Evolutionary conservation across 306 rosid species (phyloP).

Genomic region (Astragalus membranaceus): DNA sequence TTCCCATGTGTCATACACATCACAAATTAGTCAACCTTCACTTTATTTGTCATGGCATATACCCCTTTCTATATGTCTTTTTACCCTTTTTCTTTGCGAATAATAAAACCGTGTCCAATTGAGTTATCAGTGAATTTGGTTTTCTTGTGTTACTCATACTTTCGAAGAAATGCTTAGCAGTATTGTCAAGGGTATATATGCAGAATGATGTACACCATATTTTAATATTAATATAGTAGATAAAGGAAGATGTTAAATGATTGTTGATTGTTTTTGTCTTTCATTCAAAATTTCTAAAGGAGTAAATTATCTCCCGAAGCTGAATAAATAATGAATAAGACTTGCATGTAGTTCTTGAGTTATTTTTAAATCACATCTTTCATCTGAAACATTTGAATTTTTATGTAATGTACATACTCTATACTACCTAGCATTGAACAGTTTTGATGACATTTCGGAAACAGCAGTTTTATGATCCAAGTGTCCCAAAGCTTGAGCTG

Average conservation of each 20-base stretch:
- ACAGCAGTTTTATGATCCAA: not conserved
- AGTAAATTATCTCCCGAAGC: no score
- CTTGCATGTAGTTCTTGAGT: not conserved
- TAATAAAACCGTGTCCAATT: not conserved
- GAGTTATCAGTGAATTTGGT: conserved; percentile 7
- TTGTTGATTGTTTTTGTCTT: not conserved
- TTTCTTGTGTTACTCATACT: not conserved
- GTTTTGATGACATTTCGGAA: not conserved
- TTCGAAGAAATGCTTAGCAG: not conserved
- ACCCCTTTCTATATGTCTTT: conserved; percentile 1
- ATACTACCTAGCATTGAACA: not conserved
- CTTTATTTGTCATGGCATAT: conserved; percentile 1
- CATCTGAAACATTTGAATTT: not conserved
- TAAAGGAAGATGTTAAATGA: not conserved
- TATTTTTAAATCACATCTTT: not conserved
- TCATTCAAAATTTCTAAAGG: not conserved
- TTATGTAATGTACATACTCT: not conserved
- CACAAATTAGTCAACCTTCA: not conserved
- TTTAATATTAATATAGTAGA: not conserved
- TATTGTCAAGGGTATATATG: not conserved
- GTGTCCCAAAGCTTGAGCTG: not conserved
- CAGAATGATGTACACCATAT: not conserved
- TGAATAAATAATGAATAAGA: no score
- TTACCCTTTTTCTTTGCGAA: not conserved
- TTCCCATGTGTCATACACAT: not conserved